A percentile compares a stretch with the other conserved stretches of the same genome.
These are phyloP conservation scores for Talaromyces thailandensis DNA, from an alignment of 495 filamentous ascomycete species.

Conservation along the genomic window DNA sequence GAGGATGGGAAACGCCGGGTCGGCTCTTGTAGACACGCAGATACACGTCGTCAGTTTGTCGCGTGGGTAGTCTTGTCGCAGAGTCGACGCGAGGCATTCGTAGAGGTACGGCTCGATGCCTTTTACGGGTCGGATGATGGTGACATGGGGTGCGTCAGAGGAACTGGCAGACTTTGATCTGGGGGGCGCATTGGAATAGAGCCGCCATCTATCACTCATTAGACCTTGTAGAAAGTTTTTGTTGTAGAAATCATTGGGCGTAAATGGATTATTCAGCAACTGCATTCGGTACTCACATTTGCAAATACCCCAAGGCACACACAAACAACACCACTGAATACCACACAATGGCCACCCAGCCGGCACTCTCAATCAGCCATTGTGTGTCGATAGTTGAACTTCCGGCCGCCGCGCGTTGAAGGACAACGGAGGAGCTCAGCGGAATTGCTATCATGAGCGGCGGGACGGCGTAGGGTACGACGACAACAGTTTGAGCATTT, in stretches of 20 bases:
- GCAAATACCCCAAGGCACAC: constrained; percentile 47
- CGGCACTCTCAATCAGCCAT: constrained; percentile 14
- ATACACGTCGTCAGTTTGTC: constrained; percentile 73
- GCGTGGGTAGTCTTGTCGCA: constrained; percentile 71
- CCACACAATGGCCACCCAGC: constrained; percentile 50
- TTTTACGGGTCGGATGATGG: constrained; percentile 82
- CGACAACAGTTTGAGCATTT: neutral
- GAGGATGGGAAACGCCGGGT: constrained; percentile 72
- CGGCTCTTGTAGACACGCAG: constrained; percentile 68
- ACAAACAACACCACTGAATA: constrained; percentile 45
- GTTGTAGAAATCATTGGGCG: neutral
- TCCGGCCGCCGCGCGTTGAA: constrained; percentile 28
- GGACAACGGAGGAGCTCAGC: constrained; percentile 7
- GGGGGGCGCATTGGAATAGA: constrained; percentile 31
- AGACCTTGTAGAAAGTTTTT: too few relatives aligned
- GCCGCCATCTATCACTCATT: constrained; percentile 28
- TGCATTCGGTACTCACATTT: constrained; percentile 43
- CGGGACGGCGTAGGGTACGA: neutral
- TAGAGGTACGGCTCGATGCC: constrained; percentile 86
- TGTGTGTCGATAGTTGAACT: constrained; percentile 82
- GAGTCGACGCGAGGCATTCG: constrained; percentile 86
- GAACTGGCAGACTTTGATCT: constrained; percentile 6
- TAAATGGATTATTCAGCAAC: neutral
- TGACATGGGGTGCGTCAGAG: constrained; percentile 8
- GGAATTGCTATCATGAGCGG: constrained; percentile 8